Evolutionary conservation across 768 basidiomycete genomes (phyloP), one percentile per base, ranked within the genome.

Genomic region (Lentinula detonsa): DNA sequence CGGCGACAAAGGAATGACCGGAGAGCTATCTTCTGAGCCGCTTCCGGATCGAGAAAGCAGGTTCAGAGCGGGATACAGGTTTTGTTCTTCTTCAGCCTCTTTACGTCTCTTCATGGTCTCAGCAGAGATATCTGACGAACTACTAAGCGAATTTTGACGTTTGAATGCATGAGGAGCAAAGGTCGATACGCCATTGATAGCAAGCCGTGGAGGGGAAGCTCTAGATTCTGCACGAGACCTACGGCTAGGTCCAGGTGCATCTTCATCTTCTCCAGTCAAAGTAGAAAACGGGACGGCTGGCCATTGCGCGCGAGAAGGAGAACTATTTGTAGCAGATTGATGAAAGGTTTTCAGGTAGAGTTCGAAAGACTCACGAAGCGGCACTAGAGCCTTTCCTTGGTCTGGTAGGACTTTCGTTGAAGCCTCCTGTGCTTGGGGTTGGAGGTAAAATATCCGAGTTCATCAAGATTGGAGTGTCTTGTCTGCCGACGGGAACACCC

Each of bases 1-100:
- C 7, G 91, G 88, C 9, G 90, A 89, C n/a, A 91, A 75, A 42
- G 91, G 91, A 59, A 92, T 88, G n/a, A 87, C 68, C 21, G 88
- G 87, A 1, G 86, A 85, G 45, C 77, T 78, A 8, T 74, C 15
- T 23, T 21, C 21, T 9, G 55, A 33, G 11, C 37, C 40, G 23
- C 21, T 43, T 21, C 9, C 34, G 4, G 33, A 16, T 7, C 35
- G 21, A 16, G 53, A 18, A 37, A 34, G 52, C 34, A 73, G 67
- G 31, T 72, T 69, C 46, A 74, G 70, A 33, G 75, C 68, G 23
- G 80, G 77, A 69, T 85, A 87, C 18, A 75, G 67, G 11, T 68
- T 70, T 33, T 79, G 75, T 57, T 84, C 78, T 58, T 85, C 80
- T 63, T 84, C 82, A 43, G 83, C 68, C 40, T 81, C 78, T 64